Base-by-base conservation (phyloP, 345 rosid species). In the Litchi chinensis region DNA sequence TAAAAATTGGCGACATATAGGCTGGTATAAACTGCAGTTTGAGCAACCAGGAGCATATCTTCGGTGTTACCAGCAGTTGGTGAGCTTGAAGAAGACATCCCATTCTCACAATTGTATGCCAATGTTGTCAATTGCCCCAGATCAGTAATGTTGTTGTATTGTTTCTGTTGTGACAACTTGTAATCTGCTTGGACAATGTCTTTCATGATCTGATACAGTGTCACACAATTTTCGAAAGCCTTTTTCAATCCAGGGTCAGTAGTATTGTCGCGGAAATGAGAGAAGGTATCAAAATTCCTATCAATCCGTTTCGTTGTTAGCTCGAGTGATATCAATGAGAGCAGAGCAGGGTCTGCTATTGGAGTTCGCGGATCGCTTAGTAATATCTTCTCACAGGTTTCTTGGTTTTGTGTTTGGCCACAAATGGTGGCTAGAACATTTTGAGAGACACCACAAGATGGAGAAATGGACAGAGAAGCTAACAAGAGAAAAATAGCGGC, bases 11-110 rank as follows among this genome's bases (percentile, higher is more conserved):
- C 77, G 2, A 80, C 79, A 15, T 54, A 84, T 12, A 68, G n/a
- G 22, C 78, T 78, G 59, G 73, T 80, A 60, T 65, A 50, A n/a
- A 44, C 5, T 6, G 81, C 78, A 68, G 77, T 79, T 48, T 81
- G 59, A 44, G 73, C 65, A 15, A 70, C 76, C 12, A 81, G 80
- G 60, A 84, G 81, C 87, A 76, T 84, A 65, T 84, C 83, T 63
- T 54, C 75, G 26, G 84, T 76, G 67, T 63, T 60, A 13, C 44
- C 62, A 32, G 74, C 71, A 0, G 84, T 82, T 5, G 76, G 69
- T 7, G 40, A 54, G 73, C 52, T 32, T 16, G 50, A 57, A 13
- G 78, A 78, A 50, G 79, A 68, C 18, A 54, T 15, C 18, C 84
- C 87, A 22, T 84, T 84, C 16, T 79, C 79, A 48, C 87, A 84